Base-by-base conservation (phyloP, 495 filamentous ascomycete species). In the Aspergillus steynii region DNA sequence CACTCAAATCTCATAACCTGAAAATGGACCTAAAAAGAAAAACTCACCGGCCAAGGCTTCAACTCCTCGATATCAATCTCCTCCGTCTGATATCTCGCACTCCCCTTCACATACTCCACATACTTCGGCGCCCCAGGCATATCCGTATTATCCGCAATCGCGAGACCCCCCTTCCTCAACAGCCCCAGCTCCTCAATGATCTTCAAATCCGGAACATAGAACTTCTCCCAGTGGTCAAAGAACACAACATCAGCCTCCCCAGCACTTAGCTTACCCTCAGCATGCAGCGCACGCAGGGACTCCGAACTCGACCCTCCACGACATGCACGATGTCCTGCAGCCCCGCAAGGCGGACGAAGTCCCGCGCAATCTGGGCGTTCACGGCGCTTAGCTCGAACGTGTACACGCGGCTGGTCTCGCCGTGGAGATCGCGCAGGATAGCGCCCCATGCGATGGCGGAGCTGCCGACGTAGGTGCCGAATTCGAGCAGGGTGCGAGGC, bases 171-270 rank as follows among this genome's bases (percentile, higher is more conserved):
- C 29, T 50, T 34, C 2, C 60, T 49, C 45, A 71, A 67, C 2
- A 75, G 45, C 4, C 58, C 54, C 25, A 75, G 53, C 6, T 72
- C 64, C 50, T 77, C 71, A 34, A 63, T 57, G 12, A 75, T 28
- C 61, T 71, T 60, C 52, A 77, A 56, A 61, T 77, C 74, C 10
- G 68, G 64, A 4, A 73, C 31, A 54, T 72, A 74, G 25, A 65
- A 64, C 50, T 70, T 32, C 64, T 74, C 69, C 64, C 65, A 68
- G 50, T 77, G 74, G 59, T 77, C 74, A 26, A 74, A 65, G 61
- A 77, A 75, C 0, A 65, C 62, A 54, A 73, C 49, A 49, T 71
- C 67, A n/a, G 69, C 62, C 10, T 46, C 47, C 2, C 55, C 55
- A 9, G 29, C 5, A 28, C 29, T 53, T 0, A 77, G 15, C 37